A percentile compares a stretch with the other conserved stretches of the same genome.
Evolutionary conservation across 1,139 yeast genomes (phyloP).

Genomic region (Magnusiomyces ingens): DNA sequence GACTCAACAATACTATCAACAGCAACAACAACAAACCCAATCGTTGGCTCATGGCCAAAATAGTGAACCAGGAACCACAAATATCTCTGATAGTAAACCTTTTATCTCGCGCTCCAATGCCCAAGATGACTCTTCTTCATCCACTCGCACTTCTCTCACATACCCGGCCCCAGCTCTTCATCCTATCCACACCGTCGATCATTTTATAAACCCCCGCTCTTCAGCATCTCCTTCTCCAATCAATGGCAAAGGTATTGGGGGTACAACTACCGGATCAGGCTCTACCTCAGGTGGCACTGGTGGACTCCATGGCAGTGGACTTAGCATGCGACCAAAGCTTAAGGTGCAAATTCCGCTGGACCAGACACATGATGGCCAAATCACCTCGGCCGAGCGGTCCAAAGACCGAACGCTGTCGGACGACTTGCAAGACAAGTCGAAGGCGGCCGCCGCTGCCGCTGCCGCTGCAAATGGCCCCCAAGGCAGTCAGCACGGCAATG

Average conservation of each 20-base stretch:
- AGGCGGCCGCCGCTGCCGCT: constrained; percentile 3
- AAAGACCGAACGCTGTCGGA: constrained; percentile 19
- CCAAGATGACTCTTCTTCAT: too few relatives aligned
- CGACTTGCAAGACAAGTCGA: constrained; percentile 17
- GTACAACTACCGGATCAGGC: background rate
- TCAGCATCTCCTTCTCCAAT: constrained; percentile 11
- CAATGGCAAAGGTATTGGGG: constrained; percentile 3
- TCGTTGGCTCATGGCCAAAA: constrained; percentile 17
- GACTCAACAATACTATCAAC: constrained; percentile 11
- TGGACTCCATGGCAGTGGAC: constrained; percentile 1
- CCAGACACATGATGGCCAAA: constrained; percentile 12
- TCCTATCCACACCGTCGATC: constrained; percentile 9
- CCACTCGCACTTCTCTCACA: too few relatives aligned
- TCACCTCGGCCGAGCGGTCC: constrained; percentile 11
- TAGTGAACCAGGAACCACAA: constrained; percentile 7
- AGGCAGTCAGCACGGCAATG: background rate
- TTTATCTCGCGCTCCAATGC: background rate
- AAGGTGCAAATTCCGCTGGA: constrained; percentile 36
- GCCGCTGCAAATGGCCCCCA: background rate
- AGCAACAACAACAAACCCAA: constrained; percentile 18
- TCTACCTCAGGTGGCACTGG: background rate
- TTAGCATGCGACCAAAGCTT: constrained; percentile 32
- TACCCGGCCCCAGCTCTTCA: constrained; percentile 4
- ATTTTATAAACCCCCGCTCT: constrained; percentile 2
- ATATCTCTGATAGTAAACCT: background rate